phyloP scores from a whole-genome alignment of 257 asterid genomes.

The Rhazya stricta region DNA sequence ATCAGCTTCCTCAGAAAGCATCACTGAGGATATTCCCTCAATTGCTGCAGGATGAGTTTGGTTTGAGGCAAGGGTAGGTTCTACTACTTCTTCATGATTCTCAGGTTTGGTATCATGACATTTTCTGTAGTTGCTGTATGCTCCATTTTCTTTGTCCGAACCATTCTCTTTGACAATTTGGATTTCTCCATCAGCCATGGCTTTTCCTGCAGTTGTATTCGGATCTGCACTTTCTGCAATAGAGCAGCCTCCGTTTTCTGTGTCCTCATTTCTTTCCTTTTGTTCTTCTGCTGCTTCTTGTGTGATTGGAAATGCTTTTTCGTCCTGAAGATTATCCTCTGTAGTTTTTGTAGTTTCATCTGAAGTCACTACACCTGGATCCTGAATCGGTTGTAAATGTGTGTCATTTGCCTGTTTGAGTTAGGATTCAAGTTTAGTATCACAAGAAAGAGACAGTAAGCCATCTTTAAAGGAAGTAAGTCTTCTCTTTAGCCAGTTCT shows the following conservation, averaged over 20 bases:
- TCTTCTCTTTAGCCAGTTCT: constrained; percentile 24
- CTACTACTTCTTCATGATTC: too few species aligned
- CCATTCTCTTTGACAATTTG: too few species aligned
- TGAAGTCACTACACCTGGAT: not conserved
- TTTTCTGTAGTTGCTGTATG: too few species aligned
- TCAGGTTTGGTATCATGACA: too few species aligned
- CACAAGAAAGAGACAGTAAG: not conserved
- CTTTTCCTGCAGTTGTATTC: not conserved
- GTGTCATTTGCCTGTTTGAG: constrained; percentile 8
- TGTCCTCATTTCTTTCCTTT: constrained; percentile 17
- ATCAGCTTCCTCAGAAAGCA: too few species aligned
- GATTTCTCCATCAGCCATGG: too few species aligned
- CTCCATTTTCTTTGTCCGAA: too few species aligned
- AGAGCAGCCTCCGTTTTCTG: not conserved
- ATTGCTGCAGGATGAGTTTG: too few species aligned
- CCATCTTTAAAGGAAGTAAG: not conserved
- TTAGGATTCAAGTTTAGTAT: not conserved
- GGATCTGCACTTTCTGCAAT: not conserved
- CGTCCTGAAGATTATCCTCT: constrained; percentile 8
- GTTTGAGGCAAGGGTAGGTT: too few species aligned
- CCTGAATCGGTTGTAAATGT: not conserved
- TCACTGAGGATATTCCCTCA: too few species aligned
- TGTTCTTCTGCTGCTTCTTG: constrained; percentile 9
- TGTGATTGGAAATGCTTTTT: not conserved
- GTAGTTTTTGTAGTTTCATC: constrained; percentile 3